phyloP scores from a whole-genome alignment of 164 flowering plant species.

The Cinnamomum chago region DNA sequence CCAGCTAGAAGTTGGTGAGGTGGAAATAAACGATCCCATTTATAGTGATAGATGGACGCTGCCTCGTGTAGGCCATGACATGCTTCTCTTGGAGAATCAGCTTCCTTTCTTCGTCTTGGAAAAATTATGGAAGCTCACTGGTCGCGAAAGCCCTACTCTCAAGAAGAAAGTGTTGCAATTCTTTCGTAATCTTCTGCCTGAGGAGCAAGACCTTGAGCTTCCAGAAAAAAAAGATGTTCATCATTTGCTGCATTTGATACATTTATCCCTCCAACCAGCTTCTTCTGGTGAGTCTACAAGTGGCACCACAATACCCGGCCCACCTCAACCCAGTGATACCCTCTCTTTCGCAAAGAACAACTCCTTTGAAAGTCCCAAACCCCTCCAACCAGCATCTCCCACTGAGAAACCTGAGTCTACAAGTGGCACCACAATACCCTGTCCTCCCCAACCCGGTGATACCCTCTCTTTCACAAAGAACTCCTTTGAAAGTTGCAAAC shows the following conservation, averaged over 20 bases:
- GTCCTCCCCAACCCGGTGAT: neutral
- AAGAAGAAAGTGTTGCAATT: neutral
- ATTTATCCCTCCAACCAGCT: neutral
- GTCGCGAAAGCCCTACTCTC: neutral
- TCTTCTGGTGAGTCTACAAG: neutral
- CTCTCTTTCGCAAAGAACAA: neutral
- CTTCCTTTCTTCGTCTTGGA: conserved; percentile 1
- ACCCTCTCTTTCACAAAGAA: neutral
- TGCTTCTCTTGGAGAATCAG: neutral
- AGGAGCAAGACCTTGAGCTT: neutral
- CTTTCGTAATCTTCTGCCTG: neutral
- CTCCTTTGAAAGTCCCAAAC: neutral
- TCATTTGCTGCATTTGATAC: neutral
- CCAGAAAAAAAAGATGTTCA: neutral
- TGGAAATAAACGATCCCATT: neutral
- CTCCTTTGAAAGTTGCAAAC: neutral
- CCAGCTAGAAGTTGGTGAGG: neutral
- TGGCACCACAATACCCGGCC: neutral
- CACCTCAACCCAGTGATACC: neutral
- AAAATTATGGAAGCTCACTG: neutral
- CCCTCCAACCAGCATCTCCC: too few relatives aligned
- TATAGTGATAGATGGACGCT: neutral
- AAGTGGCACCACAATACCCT: neutral
- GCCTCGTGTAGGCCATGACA: neutral
- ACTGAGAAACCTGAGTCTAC: neutral